Percentiles rank a stretch among this genome's conserved stretches.
These are phyloP conservation scores for Wickerhamiella brachini DNA, from an alignment of 805 yeast species.

Conservation along the genomic window DNA sequence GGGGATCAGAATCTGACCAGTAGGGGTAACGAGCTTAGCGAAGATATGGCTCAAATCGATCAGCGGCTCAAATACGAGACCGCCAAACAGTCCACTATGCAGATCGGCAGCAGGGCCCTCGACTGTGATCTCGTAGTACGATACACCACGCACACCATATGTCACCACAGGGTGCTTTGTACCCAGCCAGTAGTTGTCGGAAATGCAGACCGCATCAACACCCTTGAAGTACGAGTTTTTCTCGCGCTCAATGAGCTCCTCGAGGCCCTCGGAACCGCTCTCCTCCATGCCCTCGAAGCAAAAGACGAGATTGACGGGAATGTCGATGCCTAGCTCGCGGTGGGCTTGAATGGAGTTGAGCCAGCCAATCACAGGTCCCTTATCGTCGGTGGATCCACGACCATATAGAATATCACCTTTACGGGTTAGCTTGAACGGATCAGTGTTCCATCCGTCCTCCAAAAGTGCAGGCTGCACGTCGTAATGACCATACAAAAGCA, in stretches of 20 bases:
- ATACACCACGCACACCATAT: constrained; percentile 93
- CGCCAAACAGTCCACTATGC: constrained; percentile 97
- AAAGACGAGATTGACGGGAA: constrained; percentile 84
- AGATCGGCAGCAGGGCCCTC: constrained; percentile 94
- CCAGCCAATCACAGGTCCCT: constrained; percentile 98
- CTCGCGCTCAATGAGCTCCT: constrained; percentile 65
- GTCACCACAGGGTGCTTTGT: constrained; percentile 94
- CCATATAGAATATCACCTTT: constrained; percentile 63
- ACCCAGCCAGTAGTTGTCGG: constrained; percentile 98
- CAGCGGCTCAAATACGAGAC: constrained; percentile 94
- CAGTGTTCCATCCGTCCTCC: constrained; percentile 93
- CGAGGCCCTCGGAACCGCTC: constrained; percentile 88
- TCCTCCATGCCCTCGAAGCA: constrained; percentile 99
- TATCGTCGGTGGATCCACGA: constrained; percentile 94
- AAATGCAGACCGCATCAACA: constrained; percentile 88
- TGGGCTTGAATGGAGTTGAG: constrained; percentile 86
- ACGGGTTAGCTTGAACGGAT: constrained; percentile 64
- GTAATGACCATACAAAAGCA: constrained; percentile 89
- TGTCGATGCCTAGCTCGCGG: constrained; percentile 62
- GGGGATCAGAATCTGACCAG: constrained; percentile 75
- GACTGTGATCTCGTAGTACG: constrained; percentile 72
- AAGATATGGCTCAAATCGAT: constrained; percentile 75
- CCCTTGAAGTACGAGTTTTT: constrained; percentile 68
- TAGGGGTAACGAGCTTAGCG: constrained; percentile 59
- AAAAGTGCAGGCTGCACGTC: constrained; percentile 93